phyloP scores from a whole-genome alignment of 2,329 filamentous ascomycete genomes.

The Beauveria australis region DNA sequence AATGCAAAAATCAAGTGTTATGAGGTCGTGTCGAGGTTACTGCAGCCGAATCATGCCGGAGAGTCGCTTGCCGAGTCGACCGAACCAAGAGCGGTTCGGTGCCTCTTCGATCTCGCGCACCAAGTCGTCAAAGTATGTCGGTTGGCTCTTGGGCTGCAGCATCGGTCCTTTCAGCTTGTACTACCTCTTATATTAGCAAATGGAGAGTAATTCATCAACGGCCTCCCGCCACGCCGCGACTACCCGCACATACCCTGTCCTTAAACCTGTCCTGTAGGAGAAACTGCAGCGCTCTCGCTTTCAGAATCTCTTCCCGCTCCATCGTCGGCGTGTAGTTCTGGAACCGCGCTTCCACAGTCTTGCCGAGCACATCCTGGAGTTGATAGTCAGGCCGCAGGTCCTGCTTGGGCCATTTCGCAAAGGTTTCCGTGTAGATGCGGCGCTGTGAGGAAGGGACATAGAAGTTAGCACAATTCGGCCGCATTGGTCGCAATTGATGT shows the following conservation, averaged over 20 bases:
- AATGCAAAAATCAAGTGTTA: conserved; percentile 5
- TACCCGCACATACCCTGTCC: conserved; percentile 36
- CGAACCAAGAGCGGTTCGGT: conserved; percentile 47
- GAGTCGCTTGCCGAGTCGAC: conserved; percentile 44
- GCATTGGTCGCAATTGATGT: not conserved
- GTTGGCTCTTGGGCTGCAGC: conserved; percentile 52
- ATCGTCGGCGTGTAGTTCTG: conserved; percentile 22
- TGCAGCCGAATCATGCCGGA: conserved; percentile 52
- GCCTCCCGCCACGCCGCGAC: not conserved
- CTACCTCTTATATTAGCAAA: conserved; percentile 17
- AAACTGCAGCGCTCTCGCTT: conserved; percentile 52
- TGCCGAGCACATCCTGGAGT: conserved; percentile 47
- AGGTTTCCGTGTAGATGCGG: conserved; percentile 29
- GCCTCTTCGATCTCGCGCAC: conserved; percentile 55
- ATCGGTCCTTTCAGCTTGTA: conserved; percentile 39
- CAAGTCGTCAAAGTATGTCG: conserved; percentile 54
- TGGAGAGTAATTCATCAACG: too few species aligned
- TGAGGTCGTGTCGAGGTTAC: conserved; percentile 21
- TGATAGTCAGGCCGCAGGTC: conserved; percentile 54
- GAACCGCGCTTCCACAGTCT: conserved; percentile 28
- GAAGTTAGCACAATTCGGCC: not conserved
- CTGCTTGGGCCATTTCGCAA: conserved; percentile 55
- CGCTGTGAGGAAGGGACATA: conserved; percentile 18
- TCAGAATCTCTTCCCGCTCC: conserved; percentile 44
- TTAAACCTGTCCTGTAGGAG: conserved; percentile 53